Evolutionary conservation across 306 rosid species (phyloP), one percentile per base, ranked within the genome.

Genomic region (Cyamopsis tetragonoloba): DNA sequence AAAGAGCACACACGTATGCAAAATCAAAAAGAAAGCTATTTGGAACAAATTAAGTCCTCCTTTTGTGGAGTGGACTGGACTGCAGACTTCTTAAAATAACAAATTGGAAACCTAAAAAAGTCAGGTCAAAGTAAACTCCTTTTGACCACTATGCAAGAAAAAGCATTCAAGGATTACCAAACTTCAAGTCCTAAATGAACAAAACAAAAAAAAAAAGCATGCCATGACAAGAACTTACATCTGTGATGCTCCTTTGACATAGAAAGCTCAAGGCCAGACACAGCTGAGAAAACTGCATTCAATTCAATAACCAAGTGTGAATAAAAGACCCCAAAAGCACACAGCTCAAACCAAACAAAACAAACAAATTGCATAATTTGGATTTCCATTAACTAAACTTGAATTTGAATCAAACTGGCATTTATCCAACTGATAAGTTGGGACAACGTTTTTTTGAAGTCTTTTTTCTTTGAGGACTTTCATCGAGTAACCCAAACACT

Each of bases 231-330:
- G 49, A 76, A 80, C 91, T 79, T 83, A 93, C 99, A 90, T 42
- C 66, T 73, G 72, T 93, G 96, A 65, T 88, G 95, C 81, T 85
- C 89, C 60, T 78, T 80, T 41, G 90, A 76, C 87, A 90, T 73
- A 28, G 96, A 86, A 87, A 85, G 82, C 85, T 93, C 99, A n/a
- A 90, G 80, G 12, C 97, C 99, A 15, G 99, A 93, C 79, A 93
- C 87, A 9, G 99, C 99, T 31, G 99, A 93, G 77, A 93, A 81
- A 49, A 93, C 99, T 93, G 92, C 83, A 86, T 17, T 38, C 51
- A 57, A 68, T 57, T 68, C 48, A 86, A 42, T 14, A 48, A 62
- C 19, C 2, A 10, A 57, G 59, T 23, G 62, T 64, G 27, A 69
- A 68, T n/a, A 32, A 32, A n/a, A 56, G 24, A 31, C 28, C 28